These are phyloP conservation scores for Gossypium herbaceum DNA, from an alignment of 345 rosid species.

Conservation along the genomic window DNA sequence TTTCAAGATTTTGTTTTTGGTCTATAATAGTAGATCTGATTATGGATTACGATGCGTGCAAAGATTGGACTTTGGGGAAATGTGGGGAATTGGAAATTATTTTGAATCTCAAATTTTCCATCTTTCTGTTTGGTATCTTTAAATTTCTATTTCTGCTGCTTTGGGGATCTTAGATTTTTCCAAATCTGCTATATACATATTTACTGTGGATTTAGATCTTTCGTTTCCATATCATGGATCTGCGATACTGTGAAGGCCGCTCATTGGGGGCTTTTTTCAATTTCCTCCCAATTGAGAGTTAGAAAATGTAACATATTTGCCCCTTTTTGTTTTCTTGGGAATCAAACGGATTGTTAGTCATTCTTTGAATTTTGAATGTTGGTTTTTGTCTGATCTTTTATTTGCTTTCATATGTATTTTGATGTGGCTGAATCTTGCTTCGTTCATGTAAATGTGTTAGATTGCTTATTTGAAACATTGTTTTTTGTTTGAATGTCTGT, in stretches of 20 bases:
- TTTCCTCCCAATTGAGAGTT: neutral
- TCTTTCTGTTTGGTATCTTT: constrained; percentile 18
- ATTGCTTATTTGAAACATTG: neutral
- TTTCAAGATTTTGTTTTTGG: neutral
- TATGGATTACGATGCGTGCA: constrained; percentile 18
- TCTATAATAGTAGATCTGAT: constrained; percentile 31
- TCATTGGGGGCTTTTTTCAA: neutral
- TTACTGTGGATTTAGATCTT: constrained; percentile 10
- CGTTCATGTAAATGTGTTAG: no score
- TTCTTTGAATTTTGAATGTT: no score
- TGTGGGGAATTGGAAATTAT: constrained; percentile 9
- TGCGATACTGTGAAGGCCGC: constrained; percentile 16
- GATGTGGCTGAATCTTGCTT: no score
- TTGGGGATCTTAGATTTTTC: constrained; percentile 11
- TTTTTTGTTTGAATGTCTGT: neutral
- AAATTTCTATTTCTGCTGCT: constrained; percentile 7
- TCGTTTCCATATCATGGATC: constrained; percentile 16
- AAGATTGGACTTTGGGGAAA: constrained; percentile 15
- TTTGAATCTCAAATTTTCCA: constrained; percentile 19
- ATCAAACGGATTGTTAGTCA: neutral
- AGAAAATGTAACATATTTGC: constrained; percentile 1
- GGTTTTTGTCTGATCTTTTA: no score
- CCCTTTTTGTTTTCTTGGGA: neutral
- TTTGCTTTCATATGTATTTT: no score
- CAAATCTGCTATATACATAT: neutral